A percentile compares a stretch with the other conserved stretches of the same genome.
These are phyloP conservation scores for Alnus rubra DNA, from an alignment of 306 rosid species.

Conservation along the genomic window DNA sequence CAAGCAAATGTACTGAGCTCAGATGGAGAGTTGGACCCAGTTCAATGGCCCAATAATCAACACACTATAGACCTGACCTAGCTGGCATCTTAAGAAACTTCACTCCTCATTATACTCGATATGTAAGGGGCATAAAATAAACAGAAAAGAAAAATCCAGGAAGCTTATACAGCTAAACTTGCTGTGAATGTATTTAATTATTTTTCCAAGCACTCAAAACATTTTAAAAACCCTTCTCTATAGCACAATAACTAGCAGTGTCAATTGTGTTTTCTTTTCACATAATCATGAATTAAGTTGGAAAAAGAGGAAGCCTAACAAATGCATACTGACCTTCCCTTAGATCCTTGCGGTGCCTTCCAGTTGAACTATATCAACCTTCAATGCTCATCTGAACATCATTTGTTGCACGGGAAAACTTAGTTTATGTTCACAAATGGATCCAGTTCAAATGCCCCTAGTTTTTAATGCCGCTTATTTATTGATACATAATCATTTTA, in stretches of 20 bases:
- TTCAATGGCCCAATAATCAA: neutral
- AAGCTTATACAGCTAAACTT: neutral
- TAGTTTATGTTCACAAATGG: neutral
- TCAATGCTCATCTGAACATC: neutral
- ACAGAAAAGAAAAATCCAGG: neutral
- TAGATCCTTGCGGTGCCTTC: neutral
- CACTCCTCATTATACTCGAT: neutral
- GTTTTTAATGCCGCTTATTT: neutral
- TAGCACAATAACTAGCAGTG: neutral
- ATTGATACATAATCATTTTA: neutral
- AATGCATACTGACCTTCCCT: neutral
- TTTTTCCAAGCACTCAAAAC: neutral
- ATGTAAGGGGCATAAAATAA: neutral
- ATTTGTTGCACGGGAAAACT: neutral
- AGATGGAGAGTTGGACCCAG: neutral
- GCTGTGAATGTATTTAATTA: neutral
- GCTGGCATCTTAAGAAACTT: neutral
- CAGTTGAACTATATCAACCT: constrained; percentile 2
- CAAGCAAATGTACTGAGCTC: neutral
- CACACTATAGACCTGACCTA: neutral
- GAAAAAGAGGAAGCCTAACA: neutral
- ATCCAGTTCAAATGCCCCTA: neutral
- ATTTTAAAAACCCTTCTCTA: neutral
- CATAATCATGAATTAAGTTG: neutral
- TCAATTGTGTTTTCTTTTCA: neutral